Evolutionary conservation across 2,329 filamentous ascomycete genomes (phyloP), one percentile per base, ranked within the genome.

Genomic region (Colletotrichum filicis): DNA sequence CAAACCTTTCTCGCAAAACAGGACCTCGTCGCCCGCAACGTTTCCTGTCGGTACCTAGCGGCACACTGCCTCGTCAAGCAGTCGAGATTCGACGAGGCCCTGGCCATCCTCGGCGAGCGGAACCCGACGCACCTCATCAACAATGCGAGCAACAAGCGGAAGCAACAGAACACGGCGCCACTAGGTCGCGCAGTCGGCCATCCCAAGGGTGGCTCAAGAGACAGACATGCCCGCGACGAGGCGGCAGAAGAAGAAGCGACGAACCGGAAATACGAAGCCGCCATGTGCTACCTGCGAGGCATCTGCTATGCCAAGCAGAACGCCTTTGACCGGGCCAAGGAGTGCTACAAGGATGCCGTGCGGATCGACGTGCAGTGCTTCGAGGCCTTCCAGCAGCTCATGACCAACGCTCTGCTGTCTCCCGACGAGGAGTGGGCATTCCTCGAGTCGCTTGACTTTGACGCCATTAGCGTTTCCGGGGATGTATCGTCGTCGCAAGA

Each of bases 331-430:
- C 92, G 95, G 42, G 97, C 97, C 65, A 98, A 98, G 82, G 95
- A 98, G 79, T 98, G 97, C 85, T 99, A 98, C 88, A 98, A 98
- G 85, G 95, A 97, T 78, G 97, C 97, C 2, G 95, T 98, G 58
- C 92, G 94, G 74, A 98, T 99, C 79, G 97, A 99, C 80, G 95
- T 98, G 4, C 95, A 98, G 82, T 99, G 97, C 83, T 98, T 98
- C 80, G 97, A 99, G 83, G 97, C 97, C 0, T 98, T 99, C 80
- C 95, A 98, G 78, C 95, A 98, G 85, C 89, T 99, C 68, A 98
- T 98, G 92, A 95, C 95, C 84, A 99, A 99, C 84, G 94, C 94
- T 24, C 88, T 99, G 74, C 93, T 99, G 90, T 91, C 91, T 60
- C 95, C 95, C 0, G 92, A 94, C 46, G 95, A 98, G 82, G 95